These are phyloP conservation scores for Crithidia bombi DNA, from an alignment of 208 protist genomes.

Conservation along the genomic window DNA sequence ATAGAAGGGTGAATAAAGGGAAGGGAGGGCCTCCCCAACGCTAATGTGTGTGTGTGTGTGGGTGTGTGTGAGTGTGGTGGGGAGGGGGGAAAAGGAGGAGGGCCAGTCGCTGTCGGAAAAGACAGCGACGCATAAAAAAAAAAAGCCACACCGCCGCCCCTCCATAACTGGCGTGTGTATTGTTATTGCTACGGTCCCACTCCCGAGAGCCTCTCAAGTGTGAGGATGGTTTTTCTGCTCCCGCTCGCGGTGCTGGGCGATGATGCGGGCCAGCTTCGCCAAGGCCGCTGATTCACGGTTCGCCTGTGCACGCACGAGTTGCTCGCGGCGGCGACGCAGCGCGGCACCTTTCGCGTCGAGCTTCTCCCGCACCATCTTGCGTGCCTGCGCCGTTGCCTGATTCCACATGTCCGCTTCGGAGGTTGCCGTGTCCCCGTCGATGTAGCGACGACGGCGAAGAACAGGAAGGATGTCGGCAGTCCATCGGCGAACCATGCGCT, in stretches of 20 bases:
- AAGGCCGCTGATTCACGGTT: constrained; percentile 70
- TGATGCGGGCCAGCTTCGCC: constrained; percentile 76
- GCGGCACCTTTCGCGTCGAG: constrained; percentile 41
- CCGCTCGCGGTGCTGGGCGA: constrained; percentile 47
- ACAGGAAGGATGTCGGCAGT: constrained; percentile 64
- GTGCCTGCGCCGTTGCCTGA: constrained; percentile 55
- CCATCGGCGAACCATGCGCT: constrained; percentile 53
- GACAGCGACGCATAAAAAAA: too few relatives aligned
- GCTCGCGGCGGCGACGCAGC: constrained; percentile 47
- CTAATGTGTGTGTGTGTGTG: too few relatives aligned
- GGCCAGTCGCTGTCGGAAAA: too few relatives aligned
- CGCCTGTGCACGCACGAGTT: constrained; percentile 50
- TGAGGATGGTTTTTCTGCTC: neutral
- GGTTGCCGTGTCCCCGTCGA: constrained; percentile 39
- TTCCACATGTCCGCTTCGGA: constrained; percentile 54
- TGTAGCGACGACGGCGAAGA: constrained; percentile 54
- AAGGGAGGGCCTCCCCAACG: too few relatives aligned
- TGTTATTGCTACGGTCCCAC: too few relatives aligned
- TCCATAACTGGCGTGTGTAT: too few relatives aligned
- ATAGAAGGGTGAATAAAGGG: too few relatives aligned
- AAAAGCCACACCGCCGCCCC: too few relatives aligned
- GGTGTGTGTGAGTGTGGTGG: too few relatives aligned
- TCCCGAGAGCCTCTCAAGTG: neutral
- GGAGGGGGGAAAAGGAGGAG: too few relatives aligned
- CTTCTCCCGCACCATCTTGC: constrained; percentile 53